Base-by-base conservation (phyloP, 805 yeast species). In the Saitoella complicata region DNA sequence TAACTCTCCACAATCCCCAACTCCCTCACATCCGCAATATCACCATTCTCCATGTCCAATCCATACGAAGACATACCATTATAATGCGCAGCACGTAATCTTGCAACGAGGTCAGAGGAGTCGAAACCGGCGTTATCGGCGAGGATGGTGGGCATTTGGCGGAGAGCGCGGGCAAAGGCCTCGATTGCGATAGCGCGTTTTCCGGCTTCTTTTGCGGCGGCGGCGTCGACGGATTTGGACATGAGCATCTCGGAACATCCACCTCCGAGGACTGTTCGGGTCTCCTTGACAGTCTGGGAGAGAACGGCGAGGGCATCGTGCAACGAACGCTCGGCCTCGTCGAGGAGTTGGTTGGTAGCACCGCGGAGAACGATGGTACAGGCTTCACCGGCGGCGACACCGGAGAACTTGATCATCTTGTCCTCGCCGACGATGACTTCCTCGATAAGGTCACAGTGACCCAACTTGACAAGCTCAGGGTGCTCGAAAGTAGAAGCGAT, bases 91-190 rank as follows among this genome's bases (percentile, higher is more conserved):
- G 95, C 77, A 63, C 96, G 76, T 56, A 91, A 70, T 61, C 84
- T 85, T 7, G 97, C 73, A 9, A 91, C 93, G 50, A 91, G 69
- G 54, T 93, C 97, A 55, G 86, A 77, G 21, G 95, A 80, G 60
- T 91, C 98, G 56, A 75, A 83, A 31, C 98, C 99, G 4, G 99
- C 97, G 59, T 91, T 91, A 59, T 91, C 97, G 40, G 95, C 95
- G 53, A 91, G 70, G 50, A 91, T 87, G 1, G 94, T 85, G 48
- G 99, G 99, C 51, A 91, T 70, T 63, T 86, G 95, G 64, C 96
- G 78, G 57, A 91, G 70, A 5, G 97, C 97, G 50, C 80, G 76
- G 12, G 94, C 96, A 67, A 84, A 91, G 1, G 94, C 79, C 63
- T 88, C 97, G 46, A 91, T 78, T 2, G 99, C 99, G 42, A 91